These are phyloP conservation scores for Dactylonectria estremocensis DNA, from an alignment of 2,329 filamentous ascomycete genomes.

Conservation along the genomic window DNA sequence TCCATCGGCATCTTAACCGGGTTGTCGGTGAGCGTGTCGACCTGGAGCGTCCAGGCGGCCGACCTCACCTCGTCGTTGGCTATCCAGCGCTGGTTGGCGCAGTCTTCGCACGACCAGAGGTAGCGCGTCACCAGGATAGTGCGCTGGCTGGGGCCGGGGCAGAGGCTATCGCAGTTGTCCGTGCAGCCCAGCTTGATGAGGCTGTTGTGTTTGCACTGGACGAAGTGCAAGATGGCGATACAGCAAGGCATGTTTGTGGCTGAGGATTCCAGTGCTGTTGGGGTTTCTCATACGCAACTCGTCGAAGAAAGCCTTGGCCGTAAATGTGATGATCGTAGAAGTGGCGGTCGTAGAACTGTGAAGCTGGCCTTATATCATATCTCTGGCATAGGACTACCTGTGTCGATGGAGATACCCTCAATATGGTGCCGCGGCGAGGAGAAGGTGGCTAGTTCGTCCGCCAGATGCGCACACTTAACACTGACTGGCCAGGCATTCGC, in stretches of 20 bases:
- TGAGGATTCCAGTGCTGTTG: not conserved
- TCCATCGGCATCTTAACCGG: not conserved
- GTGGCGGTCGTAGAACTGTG: not conserved
- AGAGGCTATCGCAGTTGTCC: constrained; percentile 43
- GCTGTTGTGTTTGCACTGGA: constrained; percentile 45
- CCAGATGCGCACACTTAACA: not conserved
- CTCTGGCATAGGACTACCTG: not conserved
- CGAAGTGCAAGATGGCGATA: constrained; percentile 46
- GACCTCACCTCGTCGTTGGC: constrained; percentile 27
- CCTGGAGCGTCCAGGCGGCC: constrained; percentile 26
- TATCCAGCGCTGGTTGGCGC: constrained; percentile 29
- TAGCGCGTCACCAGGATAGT: constrained; percentile 42
- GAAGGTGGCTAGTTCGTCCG: no score
- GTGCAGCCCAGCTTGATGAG: constrained; percentile 51
- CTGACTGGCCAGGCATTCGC: constrained; percentile 3
- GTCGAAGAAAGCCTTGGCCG: not conserved
- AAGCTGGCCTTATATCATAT: not conserved
- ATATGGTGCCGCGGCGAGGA: not conserved
- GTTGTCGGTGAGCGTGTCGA: constrained; percentile 3
- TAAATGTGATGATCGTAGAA: not conserved
- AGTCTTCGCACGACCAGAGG: constrained; percentile 50
- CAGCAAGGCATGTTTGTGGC: constrained; percentile 50
- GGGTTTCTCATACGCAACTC: not conserved
- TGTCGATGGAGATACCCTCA: constrained; percentile 3
- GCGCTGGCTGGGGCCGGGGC: constrained; percentile 36